Evolutionary conservation across 1,284 basidiomycete genomes (phyloP), one percentile per base, ranked within the genome.

Genomic region (Apiotrichum siamense): DNA sequence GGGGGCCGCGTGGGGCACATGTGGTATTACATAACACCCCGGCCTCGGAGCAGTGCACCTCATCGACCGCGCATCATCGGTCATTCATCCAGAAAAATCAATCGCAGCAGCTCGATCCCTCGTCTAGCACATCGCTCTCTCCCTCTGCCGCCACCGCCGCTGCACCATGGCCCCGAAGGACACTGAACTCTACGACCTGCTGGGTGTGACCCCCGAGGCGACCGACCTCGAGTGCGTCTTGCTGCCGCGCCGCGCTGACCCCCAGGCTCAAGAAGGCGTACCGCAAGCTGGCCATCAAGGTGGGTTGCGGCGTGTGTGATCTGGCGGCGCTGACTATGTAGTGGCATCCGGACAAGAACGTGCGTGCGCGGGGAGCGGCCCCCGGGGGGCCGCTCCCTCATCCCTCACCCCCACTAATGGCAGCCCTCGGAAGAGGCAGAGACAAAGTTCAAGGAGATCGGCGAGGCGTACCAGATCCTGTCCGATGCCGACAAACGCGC

Each of bases 371-470:
- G 9, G 29, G 29, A 7, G 29, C 7, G 29, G n/a, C n/a, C n/a
- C n/a, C n/a, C n/a, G n/a, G n/a, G n/a, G n/a, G n/a, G n/a, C n/a
- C n/a, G n/a, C n/a, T n/a, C n/a, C n/a, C n/a, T n/a, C n/a, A n/a
- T n/a, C n/a, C n/a, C n/a, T n/a, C n/a, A 9, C 33, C 33, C n/a
- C 11, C 13, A 18, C 36, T 38, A 96, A 97, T 68, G 79, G 82
- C 13, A 85, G 87, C 2, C 80, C 83, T 21, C n/a, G n/a, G n/a
- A n/a, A n/a, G 88, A 89, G 67, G 90, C 90, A 7, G 88, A 91
- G 69, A 84, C 87, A 69, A 90, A 84, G 77, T 96, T 97, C 78
- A 92, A 96, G 75, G 88, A 93, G 47, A 88, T 96, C 65, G 88
- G 87, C 67, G 90, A 92, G 80, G 88, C 88, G 50, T 93, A 92